Evolutionary conservation across 2,329 filamentous ascomycete genomes (phyloP).

Genomic region (Canariomyces notabilis): DNA sequence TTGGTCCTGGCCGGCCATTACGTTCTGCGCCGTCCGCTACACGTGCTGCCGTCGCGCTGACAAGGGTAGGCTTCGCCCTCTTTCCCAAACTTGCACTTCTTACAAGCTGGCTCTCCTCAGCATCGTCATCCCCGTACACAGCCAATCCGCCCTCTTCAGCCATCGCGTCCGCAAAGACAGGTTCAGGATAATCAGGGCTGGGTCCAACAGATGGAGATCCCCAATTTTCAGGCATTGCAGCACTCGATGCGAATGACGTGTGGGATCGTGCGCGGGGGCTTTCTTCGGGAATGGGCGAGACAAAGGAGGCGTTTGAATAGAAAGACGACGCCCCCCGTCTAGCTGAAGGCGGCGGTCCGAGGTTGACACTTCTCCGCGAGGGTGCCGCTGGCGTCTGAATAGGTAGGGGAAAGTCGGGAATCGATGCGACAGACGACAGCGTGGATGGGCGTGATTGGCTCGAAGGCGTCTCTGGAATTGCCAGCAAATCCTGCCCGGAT

Average conservation of each 20-base stretch:
- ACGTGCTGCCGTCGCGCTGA: slow-evolving; percentile 36
- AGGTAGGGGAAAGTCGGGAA: slow-evolving; percentile 54
- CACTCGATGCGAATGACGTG: slow-evolving; percentile 65
- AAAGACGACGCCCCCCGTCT: slow-evolving; percentile 59
- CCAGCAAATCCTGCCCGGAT: slow-evolving; percentile 34
- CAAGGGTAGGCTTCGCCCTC: slow-evolving; percentile 52
- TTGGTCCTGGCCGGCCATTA: slow-evolving; percentile 33
- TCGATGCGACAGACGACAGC: slow-evolving; percentile 49
- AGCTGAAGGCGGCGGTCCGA: slow-evolving; percentile 57
- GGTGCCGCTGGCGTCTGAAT: slow-evolving; percentile 29
- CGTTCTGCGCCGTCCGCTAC: slow-evolving; percentile 27
- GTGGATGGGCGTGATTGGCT: slow-evolving; percentile 50
- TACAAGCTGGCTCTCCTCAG: slow-evolving; percentile 54
- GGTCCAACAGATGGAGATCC: slow-evolving; percentile 43
- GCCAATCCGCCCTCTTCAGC: slow-evolving; percentile 37
- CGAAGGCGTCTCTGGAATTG: slow-evolving; percentile 44
- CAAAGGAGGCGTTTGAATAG: slow-evolving; percentile 61
- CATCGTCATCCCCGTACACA: slow-evolving; percentile 41
- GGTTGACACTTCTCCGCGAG: slow-evolving; percentile 44
- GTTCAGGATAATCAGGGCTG: slow-evolving; percentile 44
- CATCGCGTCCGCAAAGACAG: slow-evolving; percentile 46
- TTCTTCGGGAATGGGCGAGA: slow-evolving; percentile 74
- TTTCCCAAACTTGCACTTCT: slow-evolving; percentile 58
- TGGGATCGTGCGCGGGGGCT: slow-evolving; percentile 52
- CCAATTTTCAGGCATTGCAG: slow-evolving; percentile 66